phyloP scores from a whole-genome alignment of 1,284 basidiomycete species.

The Malassezia furfur region DNA sequence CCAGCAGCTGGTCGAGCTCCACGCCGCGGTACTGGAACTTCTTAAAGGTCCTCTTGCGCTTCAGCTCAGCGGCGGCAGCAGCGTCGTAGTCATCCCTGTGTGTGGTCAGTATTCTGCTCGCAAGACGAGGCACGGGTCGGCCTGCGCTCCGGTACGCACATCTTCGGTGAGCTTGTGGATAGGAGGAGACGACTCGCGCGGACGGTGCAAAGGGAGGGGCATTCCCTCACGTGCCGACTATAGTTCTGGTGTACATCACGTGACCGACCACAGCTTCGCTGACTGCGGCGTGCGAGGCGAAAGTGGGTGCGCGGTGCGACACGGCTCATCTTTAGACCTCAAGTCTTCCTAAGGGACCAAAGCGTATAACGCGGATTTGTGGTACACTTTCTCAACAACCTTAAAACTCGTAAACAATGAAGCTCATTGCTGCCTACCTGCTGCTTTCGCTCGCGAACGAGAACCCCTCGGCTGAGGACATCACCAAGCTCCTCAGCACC shows the following conservation, averaged over 20 bases:
- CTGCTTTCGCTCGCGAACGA: conserved; percentile 94
- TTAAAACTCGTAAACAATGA: conserved; percentile 28
- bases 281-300: background rate
- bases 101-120: conserved; percentile 6
- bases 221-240: conserved; percentile 10
- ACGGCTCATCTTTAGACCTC: conserved; percentile 48
- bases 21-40: conserved; percentile 97
- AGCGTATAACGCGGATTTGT: conserved; percentile 46
- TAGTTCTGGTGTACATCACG: conserved; percentile 10
- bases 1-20: conserved; percentile 78
- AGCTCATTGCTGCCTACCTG: conserved; percentile 59
- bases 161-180: conserved; percentile 17
- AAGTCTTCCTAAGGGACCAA: conserved; percentile 66
- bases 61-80: conserved; percentile 48
- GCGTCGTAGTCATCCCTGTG: conserved; percentile 48
- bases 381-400: conserved; percentile 24
- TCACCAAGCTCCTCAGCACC: conserved; percentile 75
- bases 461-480: conserved; percentile 74
- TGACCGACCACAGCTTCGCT: background rate
- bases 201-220: background rate
- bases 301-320: conserved; percentile 7
- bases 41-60: conserved; percentile 89
- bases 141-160: conserved; percentile 5
- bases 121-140: background rate
- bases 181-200: conserved; percentile 2